Base-by-base conservation (phyloP, 2,329 filamentous ascomycete genomes). In the Escovopsis weberi region DNA sequence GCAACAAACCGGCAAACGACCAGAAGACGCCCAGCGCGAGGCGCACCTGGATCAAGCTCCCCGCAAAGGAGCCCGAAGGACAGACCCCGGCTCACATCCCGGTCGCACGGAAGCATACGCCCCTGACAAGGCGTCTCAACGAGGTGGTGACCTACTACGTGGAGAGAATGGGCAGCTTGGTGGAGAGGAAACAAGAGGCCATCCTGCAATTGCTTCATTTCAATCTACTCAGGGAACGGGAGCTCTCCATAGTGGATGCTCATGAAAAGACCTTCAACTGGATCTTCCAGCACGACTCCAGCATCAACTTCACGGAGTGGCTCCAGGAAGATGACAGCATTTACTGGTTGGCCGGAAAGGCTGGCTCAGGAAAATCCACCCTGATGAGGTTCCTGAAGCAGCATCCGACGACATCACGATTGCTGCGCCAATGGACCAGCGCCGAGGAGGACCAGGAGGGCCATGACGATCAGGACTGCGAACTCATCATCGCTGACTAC, bases 341-440 rank as follows among this genome's bases (percentile, higher is more conserved):
- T 3, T 59, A 54, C 26, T 56, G 53, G 58, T 46, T 61, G 8
- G 53, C 51, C 8, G 59, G 58, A 1, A 60, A 65, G 35, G 56
- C 63, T 6, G 52, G 52, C 6, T 53, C 50, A 4, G 65, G 65
- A 5, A 68, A 67, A 47, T 65, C 61, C 3, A 65, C 63, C 4
- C 50, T 65, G 11, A 63, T 64, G 55, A 62, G 59, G 19, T 53
- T 56, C 18, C 33, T 43, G 15, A 28, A 28, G n/a, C 12, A 15
- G 26, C 40, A 42, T 18, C 19, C 12, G 4, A 33, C 15, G 11
- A 40, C 43, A 6, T 12, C 23, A 3, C 15, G 37, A 34, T 37
- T 19, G 9, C 19, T 45, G 32, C 15, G 26, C 11, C 9, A 41
- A 4, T 44, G 43, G 43, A 35, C 43, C 7, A 12, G 19, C 8